Evolutionary conservation across 2,329 filamentous ascomycete species (phyloP), one percentile per base, ranked within the genome.

Genomic region (Cladosporium phlei): DNA sequence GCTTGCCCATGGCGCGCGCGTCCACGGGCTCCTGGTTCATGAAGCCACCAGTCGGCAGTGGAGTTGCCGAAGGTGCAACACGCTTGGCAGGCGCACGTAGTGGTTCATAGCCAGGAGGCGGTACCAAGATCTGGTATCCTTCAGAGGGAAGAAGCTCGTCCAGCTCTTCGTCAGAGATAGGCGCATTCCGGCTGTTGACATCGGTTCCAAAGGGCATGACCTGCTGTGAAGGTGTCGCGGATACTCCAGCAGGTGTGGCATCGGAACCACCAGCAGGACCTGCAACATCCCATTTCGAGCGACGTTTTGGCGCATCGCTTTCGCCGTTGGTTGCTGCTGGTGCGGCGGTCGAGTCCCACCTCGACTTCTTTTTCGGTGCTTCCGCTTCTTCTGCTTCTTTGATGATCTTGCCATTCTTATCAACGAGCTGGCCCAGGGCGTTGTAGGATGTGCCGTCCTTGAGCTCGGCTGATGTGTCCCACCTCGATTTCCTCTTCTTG

Each of bases 11-110:
- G 39, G 86, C 74, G 54, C 88, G 80, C 50, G 83, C 82, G 62
- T 86, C 89, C 56, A 94, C 89, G 7, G 89, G 87, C 56, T 98
- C 89, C 64, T 97, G 93, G 82, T 96, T 95, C 84, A 95, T 93
- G 71, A 97, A 98, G 2, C 93, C 93, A 32, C 78, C 80, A 19
- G 86, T 75, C 43, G 70, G 72, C 29, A 72, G 66, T n/a, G 87
- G 80, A 11, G 82, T 77, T 29, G 88, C 82, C 11, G 88, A 86
- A 29, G 82, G 77, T 70, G 83, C 81, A 33, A 88, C 69, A 63
- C 87, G 87, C 64, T 89, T 81, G 27, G 88, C 77, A 40, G 87
- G 80, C 25, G 85, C 83, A 45, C 86, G 82, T 20, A 88, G 79
- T 4, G 90, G 89, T 37, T 87, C 88, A 63, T 97, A 98, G 25